Conservation (phyloP, 768 basidiomycete species). For the Tylopilus subfusipes region DNA sequence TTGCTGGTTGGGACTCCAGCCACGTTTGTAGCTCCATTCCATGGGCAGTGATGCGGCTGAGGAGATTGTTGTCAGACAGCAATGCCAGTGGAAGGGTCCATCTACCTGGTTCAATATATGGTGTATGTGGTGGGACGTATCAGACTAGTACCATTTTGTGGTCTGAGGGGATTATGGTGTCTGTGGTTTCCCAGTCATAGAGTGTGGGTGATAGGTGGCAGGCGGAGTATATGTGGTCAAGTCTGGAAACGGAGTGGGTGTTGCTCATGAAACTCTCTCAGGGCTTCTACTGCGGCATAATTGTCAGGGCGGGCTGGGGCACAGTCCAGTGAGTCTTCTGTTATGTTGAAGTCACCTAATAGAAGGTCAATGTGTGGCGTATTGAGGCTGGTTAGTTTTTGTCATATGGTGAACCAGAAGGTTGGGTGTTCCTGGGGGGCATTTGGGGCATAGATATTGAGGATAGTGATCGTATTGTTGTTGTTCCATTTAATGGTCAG, state of each 20-base stretch:
- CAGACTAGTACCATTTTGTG: constrained; percentile 4
- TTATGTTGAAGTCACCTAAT: constrained; percentile 42
- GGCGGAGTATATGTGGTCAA: neutral
- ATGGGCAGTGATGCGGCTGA: neutral
- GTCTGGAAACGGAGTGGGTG: neutral
- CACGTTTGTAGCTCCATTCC: neutral
- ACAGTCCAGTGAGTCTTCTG: constrained; percentile 37
- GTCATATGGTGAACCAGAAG: no score
- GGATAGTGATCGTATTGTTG: no score
- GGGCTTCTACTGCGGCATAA: neutral
- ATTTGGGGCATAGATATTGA: no score
- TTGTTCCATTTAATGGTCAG: no score
- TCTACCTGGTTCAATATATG: neutral
- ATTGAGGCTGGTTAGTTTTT: no score
- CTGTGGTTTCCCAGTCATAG: neutral
- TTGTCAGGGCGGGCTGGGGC: constrained; percentile 28
- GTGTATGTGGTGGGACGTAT: neutral
- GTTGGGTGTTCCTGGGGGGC: no score
- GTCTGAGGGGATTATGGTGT: neutral
- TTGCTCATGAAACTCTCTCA: constrained; percentile 10
- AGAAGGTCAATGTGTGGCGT: no score
- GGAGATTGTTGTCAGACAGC: neutral
- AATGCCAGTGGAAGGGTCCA: neutral
- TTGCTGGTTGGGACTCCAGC: neutral
- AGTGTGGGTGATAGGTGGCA: rapidly evolving